phyloP scores from a whole-genome alignment of 306 rosid species.

The Cucumis sativus region Cucumber_9930_V3 NC_026658.2:3669501-3670000 shows the following conservation, averaged over 20 bases:
- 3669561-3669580: slow-evolving; percentile 95
- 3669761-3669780: neutral
- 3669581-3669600: slow-evolving; percentile 85
- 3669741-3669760: neutral
- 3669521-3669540: neutral
- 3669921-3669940: neutral
- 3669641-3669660: slow-evolving; percentile 35
- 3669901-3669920: neutral
- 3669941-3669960: neutral
- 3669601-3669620: slow-evolving; percentile 80
- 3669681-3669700: too few species aligned
- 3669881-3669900: slow-evolving; percentile 53
- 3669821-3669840: slow-evolving; percentile 89
- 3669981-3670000: too few species aligned
- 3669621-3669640: slow-evolving; percentile 88
- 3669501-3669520: neutral
- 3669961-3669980: neutral
- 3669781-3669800: neutral
- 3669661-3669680: neutral
- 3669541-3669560: slow-evolving; percentile 9
- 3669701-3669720: too few species aligned
- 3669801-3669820: slow-evolving; percentile 61
- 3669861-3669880: slow-evolving; percentile 77
- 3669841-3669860: slow-evolving; percentile 82
- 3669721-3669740: too few species aligned